Base-by-base conservation (phyloP, 2,329 filamentous ascomycete species). In the Volutella citrinella region DNA sequence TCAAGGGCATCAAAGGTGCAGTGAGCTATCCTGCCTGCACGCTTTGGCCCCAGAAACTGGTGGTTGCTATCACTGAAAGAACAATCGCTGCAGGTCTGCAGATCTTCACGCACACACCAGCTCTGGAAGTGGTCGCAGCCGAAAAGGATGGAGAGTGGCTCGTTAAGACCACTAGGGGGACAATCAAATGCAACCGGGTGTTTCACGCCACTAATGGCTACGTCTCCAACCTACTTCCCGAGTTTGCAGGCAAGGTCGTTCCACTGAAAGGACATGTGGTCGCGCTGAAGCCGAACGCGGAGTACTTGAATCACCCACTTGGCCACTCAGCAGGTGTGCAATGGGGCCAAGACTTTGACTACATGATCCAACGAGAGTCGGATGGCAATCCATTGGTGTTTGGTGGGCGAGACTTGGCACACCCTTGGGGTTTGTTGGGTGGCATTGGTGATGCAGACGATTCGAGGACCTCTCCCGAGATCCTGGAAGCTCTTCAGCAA, bases 201-300 rank as follows among this genome's bases (percentile, higher is more conserved):
- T 30, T 30, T 19, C 28, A 30, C 14, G 28, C 28, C 5, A 30
- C 28, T 13, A 30, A 30, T 15, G 28, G n/a, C 5, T 30, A 30
- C 19, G 11, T 30, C 12, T 30, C 28, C 3, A 12, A 30, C 12
- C 13, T 30, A 7, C 11, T 30, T 4, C 28, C 28, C 8, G 28
- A 30, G 8, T 22, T 20, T 14, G 19, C 19, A 7, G 19, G 28
- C 17, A 30, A 30, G 19, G 11, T 30, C 14, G 28, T 30, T 7
- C 28, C 28, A 20, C 12, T 30, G 18, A 30, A 30, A 12, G 28
- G 28, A n/a, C 20, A 19, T 6, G 28, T 30, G n/a, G n/a, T 21
- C 20, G 28, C 28, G 1, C 20, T 30, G 7, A 13, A 30, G 19
- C 28, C 28, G 8, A 22, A 15, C 7, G 11, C 19, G 11, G 18